These are phyloP conservation scores for Sporisorium exsertum DNA, from an alignment of 1,284 basidiomycete species.

Conservation along the genomic window DNA sequence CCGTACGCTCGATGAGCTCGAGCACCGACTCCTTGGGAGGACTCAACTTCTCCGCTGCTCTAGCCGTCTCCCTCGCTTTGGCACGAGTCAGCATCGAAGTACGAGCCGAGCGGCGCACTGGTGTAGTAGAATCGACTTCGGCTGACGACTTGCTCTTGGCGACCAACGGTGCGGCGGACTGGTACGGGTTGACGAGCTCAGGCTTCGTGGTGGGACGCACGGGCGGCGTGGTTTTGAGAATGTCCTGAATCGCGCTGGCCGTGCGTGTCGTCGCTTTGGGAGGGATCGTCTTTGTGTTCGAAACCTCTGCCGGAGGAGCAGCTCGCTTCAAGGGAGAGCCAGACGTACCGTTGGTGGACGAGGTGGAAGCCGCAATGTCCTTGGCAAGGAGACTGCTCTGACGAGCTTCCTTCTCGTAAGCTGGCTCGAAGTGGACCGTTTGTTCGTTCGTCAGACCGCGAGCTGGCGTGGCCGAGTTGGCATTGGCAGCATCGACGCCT, in stretches of 20 bases:
- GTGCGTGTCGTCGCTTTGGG: conserved; percentile 45
- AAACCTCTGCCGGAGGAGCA: conserved; percentile 23
- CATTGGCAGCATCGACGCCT: not conserved
- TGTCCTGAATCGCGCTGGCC: conserved; percentile 54
- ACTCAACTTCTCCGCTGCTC: conserved; percentile 36
- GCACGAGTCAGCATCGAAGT: conserved; percentile 53
- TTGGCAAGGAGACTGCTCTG: conserved; percentile 46
- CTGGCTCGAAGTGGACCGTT: conserved; percentile 34
- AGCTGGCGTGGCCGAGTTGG: not conserved
- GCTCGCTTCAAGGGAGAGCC: conserved; percentile 33
- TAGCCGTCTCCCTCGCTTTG: conserved; percentile 47
- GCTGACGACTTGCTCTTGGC: conserved; percentile 21
- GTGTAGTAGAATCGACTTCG: conserved; percentile 2
- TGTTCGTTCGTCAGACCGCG: conserved; percentile 3
- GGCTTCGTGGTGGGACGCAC: conserved; percentile 47
- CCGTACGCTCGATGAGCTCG: conserved; percentile 60
- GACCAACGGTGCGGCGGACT: conserved; percentile 38
- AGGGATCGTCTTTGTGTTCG: conserved; percentile 14
- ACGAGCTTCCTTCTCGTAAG: conserved; percentile 29
- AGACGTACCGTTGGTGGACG: not conserved
- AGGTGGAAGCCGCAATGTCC: conserved; percentile 18
- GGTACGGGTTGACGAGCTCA: conserved; percentile 64
- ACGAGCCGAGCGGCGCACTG: conserved; percentile 37
- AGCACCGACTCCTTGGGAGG: conserved; percentile 55
- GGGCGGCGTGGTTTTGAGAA: conserved; percentile 53